These are phyloP conservation scores for Aphanomyces invadans DNA, from an alignment of 352 stramenopile genomes.

Conservation along the genomic window DNA sequence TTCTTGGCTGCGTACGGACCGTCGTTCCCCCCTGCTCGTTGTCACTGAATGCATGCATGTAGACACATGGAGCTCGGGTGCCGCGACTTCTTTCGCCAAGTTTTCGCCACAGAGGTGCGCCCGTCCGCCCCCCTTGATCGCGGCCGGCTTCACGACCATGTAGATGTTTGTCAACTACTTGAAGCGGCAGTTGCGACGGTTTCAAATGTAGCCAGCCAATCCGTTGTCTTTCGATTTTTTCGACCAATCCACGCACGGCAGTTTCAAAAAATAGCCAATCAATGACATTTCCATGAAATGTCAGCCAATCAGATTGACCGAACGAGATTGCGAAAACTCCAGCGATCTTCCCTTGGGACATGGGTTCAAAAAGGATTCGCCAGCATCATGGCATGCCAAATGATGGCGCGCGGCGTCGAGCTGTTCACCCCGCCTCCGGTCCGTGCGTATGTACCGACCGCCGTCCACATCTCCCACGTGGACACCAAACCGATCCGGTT, in stretches of 20 bases:
- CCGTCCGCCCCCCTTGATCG: not conserved
- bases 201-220: not conserved
- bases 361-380: not conserved
- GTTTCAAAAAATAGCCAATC: not conserved
- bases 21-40: conserved; percentile 27
- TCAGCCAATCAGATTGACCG: not conserved
- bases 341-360: not conserved
- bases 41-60: conserved; percentile 17
- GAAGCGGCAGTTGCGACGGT: not conserved
- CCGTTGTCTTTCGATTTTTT: not conserved
- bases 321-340: not conserved
- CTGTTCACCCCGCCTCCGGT: not conserved
- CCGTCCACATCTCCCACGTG: not conserved
- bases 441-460: not conserved
- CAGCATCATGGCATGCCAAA: not conserved
- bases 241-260: not conserved
- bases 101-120: conserved; percentile 57
- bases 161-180: not conserved
- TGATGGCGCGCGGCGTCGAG: conserved; percentile 2
- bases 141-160: not conserved
- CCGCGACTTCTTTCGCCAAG: conserved; percentile 70
- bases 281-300: not conserved
- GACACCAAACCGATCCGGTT: not conserved
- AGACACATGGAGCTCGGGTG: conserved; percentile 48
- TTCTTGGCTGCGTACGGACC: conserved; percentile 14